Evolutionary conservation across 2,329 filamentous ascomycete genomes (phyloP), one percentile per base, ranked within the genome.

Genomic region (Exophiala mesophila): DNA sequence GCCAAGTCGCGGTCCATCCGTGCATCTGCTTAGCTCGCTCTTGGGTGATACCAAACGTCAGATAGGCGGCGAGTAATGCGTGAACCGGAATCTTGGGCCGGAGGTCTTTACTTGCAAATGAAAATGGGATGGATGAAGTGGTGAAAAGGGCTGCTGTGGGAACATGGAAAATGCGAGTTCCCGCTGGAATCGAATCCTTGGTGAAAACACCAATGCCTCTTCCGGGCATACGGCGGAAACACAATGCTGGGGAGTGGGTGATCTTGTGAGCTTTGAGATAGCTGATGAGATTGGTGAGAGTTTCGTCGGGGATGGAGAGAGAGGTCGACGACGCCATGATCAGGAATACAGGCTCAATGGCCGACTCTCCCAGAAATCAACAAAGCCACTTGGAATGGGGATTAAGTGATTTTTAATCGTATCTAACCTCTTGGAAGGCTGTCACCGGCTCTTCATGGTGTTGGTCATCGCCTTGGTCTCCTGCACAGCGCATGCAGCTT

Each of bases 1-100:
- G 50, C 50, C 50, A 53, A 7, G 50, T 53, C 21, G 43, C 47
- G 38, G 45, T 45, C 50, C 50, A 53, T 3, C 17, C 16, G 18
- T 35, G 23, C 28, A 43, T 37, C 16, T 34, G 21, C 18, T 46
- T 32, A 12, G 16, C 29, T 16, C 34, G 31, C 5, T 38, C 24
- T 7, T 49, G 32, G 9, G 39, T 34, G 16, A 37, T 19, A 10
- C 42, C 45, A 32, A 53, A 50, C 8, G 50, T 41, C 10, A 53
- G 26, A 26, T 47, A 53, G 5, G 47, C 47, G 5, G 47, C 47
- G 13, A 53, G 24, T 19, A 47, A 41, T 6, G 44, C 50, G 24
- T 53, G 47, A n/a, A 48, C 44, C 3, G 47, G 44, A 10, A 53
- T 36, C 5, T 29, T 13, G 18, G 44, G 42, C 26, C 47, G 35